Evolutionary conservation across 768 basidiomycete genomes (phyloP), one percentile per base, ranked within the genome.

Genomic region (Termitomyces sp.): DNA sequence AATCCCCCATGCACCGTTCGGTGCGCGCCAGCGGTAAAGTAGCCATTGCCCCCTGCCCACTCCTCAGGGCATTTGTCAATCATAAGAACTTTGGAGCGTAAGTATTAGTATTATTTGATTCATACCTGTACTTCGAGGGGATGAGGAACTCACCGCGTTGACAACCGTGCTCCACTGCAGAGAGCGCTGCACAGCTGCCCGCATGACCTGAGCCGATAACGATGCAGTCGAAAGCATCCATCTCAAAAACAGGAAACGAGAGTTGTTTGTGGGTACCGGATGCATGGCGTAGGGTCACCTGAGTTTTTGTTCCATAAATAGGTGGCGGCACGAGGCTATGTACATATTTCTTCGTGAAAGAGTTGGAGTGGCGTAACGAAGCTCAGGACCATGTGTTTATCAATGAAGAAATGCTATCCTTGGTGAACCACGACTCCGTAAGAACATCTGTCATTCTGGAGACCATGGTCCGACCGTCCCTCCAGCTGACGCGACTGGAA

Each of bases 21-120:
- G 67, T 84, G 79, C 7, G 87, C 86, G 25, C 87, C 87, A 10
- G 87, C 86, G 36, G 87, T 88, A 73, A 89, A 89, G 72, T 83
- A 87, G 17, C 86, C 85, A 66, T 91, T 89, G 17, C 87, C 88
- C 4, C 88, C 88, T 4, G 71, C 80, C 87, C 87, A 89, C 59
- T 81, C 79, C 45, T 73, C 66, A 1, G 87, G 85, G 45, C 85
- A 85, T 66, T 88, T 88, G 67, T 89, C 87, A 55, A 89, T 73
- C 57, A 89, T 73, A 47, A 89, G 74, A 62, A 88, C 85, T 77
- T 59, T 36, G 56, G 29, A 53, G 59, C 14, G 25, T 17, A 42
- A 29, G n/a, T 25, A 20, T 46, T 8, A 56, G 45, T 52, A 55
- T 47, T 15, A 57, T 32, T 47, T 20, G 63, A 36, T 45, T 40